Evolutionary conservation across 352 stramenopile species (phyloP).

Genomic region (Phytophthora kernoviae): DNA sequence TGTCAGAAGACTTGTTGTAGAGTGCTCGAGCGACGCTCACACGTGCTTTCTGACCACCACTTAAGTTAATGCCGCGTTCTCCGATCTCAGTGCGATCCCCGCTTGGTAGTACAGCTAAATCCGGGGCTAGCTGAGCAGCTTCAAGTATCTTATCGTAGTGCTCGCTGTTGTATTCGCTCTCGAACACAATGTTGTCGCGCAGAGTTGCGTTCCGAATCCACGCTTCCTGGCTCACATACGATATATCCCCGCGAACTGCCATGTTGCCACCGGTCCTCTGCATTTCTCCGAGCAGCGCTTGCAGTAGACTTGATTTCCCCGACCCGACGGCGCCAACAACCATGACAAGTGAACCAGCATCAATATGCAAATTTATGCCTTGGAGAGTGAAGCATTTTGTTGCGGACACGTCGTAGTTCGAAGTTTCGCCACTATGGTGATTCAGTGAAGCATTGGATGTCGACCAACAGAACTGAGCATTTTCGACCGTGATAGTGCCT

Average conservation of each 20-base stretch:
- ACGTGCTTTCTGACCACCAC: slow-evolving; percentile 91
- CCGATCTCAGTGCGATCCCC: slow-evolving; percentile 95
- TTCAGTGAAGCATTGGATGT: background rate
- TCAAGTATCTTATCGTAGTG: slow-evolving; percentile 55
- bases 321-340: slow-evolving; percentile 60
- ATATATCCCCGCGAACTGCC: slow-evolving; percentile 22
- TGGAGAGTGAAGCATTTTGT: slow-evolving; percentile 13
- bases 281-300: slow-evolving; percentile 55
- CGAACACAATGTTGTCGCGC: slow-evolving; percentile 46
- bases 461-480: slow-evolving; percentile 20
- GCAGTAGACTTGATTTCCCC: slow-evolving; percentile 61
- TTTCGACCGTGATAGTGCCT: slow-evolving; percentile 13
- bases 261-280: slow-evolving; percentile 16
- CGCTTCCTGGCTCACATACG: slow-evolving; percentile 45
- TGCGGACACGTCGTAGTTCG: background rate
- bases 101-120: slow-evolving; percentile 86
- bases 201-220: slow-evolving; percentile 48
- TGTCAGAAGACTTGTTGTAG: slow-evolving; percentile 82
- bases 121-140: slow-evolving; percentile 81
- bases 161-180: slow-evolving; percentile 23
- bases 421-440: background rate
- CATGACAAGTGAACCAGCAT: slow-evolving; percentile 52
- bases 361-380: slow-evolving; percentile 42
- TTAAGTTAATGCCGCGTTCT: slow-evolving; percentile 95
- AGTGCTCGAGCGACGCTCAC: slow-evolving; percentile 88